Evolutionary conservation across 164 flowering plant genomes (phyloP).

Genomic region (Aristolochia contorta): DNA sequence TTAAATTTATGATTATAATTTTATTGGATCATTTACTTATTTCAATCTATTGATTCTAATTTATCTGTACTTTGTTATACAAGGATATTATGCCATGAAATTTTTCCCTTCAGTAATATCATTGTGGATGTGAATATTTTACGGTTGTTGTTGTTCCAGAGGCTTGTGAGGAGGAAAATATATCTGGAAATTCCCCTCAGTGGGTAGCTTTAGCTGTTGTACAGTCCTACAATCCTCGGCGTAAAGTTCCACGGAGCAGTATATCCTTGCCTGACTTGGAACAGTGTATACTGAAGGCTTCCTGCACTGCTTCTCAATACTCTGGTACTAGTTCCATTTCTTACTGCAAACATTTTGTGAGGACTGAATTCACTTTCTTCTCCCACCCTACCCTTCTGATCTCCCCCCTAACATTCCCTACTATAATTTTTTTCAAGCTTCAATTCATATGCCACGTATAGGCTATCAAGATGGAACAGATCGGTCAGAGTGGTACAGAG

Average conservation of each 20-base stretch:
- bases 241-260: slow-evolving; percentile 72
- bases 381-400: too few relatives aligned
- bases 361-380: too few relatives aligned
- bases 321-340: slow-evolving; percentile 41
- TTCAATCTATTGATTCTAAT: not conserved
- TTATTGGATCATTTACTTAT: not conserved
- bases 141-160: slow-evolving; percentile 23
- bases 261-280: slow-evolving; percentile 76
- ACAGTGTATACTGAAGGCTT: slow-evolving; percentile 57
- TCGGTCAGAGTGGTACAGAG: slow-evolving; percentile 80
- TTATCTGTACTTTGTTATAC: not conserved
- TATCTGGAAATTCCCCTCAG: slow-evolving; percentile 20
- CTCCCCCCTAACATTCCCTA: not conserved
- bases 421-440: slow-evolving; percentile 34
- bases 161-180: slow-evolving; percentile 17
- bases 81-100: not conserved
- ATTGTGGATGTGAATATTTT: not conserved
- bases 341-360: not conserved
- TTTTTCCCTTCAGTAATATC: not conserved
- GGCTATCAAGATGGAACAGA: slow-evolving; percentile 72
- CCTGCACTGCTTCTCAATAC: slow-evolving; percentile 63
- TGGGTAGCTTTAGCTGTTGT: slow-evolving; percentile 92
- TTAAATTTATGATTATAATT: not conserved
- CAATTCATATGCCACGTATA: slow-evolving; percentile 95
- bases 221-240: slow-evolving; percentile 78